A percentile compares a stretch with the other conserved stretches of the same genome.
phyloP scores from a whole-genome alignment of 352 stramenopile species.

The Pythium coloratum region DNA sequence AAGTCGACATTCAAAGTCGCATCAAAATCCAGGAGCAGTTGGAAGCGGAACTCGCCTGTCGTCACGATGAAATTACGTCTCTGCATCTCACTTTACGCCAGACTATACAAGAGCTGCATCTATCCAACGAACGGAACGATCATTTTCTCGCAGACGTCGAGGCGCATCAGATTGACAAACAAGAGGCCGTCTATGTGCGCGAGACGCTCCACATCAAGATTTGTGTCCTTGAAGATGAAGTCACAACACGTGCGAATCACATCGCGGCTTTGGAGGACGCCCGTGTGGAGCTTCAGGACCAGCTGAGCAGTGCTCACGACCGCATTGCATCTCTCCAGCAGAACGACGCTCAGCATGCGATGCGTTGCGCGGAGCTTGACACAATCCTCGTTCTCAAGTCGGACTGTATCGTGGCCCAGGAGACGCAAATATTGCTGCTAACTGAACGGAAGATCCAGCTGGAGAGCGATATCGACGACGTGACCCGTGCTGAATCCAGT shows the following conservation, averaged over 20 bases:
- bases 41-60: neutral
- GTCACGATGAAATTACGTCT: neutral
- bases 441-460: neutral
- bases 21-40: neutral
- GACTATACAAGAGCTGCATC: conserved; percentile 9
- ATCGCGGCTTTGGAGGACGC: conserved; percentile 6
- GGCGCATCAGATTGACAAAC: conserved; percentile 5
- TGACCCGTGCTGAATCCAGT: neutral
- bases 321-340: conserved; percentile 1
- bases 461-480: neutral
- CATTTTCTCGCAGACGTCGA: conserved; percentile 20
- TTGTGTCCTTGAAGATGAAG: neutral
- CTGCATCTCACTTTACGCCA: conserved; percentile 9
- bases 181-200: neutral
- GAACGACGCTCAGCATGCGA: neutral
- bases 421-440: neutral
- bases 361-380: conserved; percentile 15
- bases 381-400: neutral
- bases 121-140: conserved; percentile 12
- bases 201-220: conserved; percentile 4
- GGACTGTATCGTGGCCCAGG: conserved; percentile 2
- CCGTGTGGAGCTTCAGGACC: neutral
- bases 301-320: neutral
- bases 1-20: neutral
- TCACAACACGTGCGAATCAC: neutral